Percentiles rank a stretch among this genome's conserved stretches.
phyloP scores from a whole-genome alignment of 192 early-diverging fungal species.

The Anaeromyces robustus region DNA sequence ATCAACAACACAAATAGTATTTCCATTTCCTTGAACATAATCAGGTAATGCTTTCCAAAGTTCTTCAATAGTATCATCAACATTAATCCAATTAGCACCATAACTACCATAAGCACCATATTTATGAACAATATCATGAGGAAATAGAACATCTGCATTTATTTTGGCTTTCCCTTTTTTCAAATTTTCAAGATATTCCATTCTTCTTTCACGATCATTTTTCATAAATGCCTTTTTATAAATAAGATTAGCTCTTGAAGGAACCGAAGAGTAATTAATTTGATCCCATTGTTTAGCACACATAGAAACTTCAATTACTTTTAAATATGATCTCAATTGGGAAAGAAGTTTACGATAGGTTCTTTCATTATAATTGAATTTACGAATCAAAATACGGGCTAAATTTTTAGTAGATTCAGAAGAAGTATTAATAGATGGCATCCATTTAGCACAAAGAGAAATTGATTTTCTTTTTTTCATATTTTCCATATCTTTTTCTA shows the following conservation, averaged over 20 bases:
- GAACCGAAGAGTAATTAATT: not conserved
- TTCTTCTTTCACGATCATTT: not conserved
- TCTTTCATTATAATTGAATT: not conserved
- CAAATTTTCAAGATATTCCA: not conserved
- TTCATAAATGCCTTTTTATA: not conserved
- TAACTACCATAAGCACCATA: not conserved
- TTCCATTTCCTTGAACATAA: not conserved
- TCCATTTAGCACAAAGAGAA: not conserved
- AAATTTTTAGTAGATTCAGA: not conserved
- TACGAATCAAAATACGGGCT: not conserved
- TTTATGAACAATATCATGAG: not conserved
- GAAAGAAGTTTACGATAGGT: not conserved
- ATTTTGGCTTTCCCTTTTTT: not conserved
- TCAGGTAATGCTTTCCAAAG: not conserved
- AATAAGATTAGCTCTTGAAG: not conserved
- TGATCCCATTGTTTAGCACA: not conserved
- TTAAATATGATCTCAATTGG: not conserved
- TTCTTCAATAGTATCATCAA: not conserved
- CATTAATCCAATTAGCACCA: too few relatives aligned
- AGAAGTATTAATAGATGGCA: not conserved
- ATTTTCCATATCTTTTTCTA: not conserved
- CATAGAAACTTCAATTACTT: not conserved
- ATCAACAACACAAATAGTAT: not conserved
- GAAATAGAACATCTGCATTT: not conserved
- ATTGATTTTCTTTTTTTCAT: not conserved